These are phyloP conservation scores for Gracilariopsis chorda DNA, from an alignment of 23 red algal genomes.

Conservation along the genomic window DNA sequence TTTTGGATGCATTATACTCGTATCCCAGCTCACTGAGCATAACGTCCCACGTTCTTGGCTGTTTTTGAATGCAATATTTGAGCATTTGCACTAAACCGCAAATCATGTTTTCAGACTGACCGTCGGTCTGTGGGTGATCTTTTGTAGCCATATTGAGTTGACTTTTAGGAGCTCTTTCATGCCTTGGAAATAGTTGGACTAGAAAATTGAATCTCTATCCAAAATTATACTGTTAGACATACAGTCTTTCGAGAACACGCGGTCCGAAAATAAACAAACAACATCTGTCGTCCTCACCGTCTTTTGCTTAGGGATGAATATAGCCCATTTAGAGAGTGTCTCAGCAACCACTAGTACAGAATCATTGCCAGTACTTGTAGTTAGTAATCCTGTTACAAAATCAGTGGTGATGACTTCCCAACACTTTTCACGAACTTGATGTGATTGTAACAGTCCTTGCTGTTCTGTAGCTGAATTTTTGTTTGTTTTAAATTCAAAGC, in stretches of 20 bases:
- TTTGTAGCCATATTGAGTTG: background rate
- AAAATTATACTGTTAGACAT: background rate
- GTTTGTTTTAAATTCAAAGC: background rate
- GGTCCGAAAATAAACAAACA: background rate
- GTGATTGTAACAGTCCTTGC: background rate
- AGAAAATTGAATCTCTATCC: background rate
- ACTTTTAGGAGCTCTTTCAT: background rate
- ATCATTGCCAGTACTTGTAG: background rate
- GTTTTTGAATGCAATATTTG: no score
- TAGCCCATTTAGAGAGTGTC: background rate
- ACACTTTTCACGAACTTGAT: background rate
- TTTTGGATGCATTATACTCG: no score
- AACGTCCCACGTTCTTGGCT: no score
- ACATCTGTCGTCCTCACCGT: background rate
- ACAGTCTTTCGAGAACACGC: background rate
- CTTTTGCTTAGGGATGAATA: background rate
- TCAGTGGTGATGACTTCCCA: constrained; percentile 16
- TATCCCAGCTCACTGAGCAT: no score
- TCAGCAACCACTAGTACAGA: background rate
- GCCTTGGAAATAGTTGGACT: background rate
- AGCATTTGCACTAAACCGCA: no score
- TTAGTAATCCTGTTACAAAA: background rate
- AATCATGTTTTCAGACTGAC: no score
- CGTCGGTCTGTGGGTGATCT: background rate
- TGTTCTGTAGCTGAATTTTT: background rate